Evolutionary conservation across 2,329 filamentous ascomycete genomes (phyloP).

Genomic region (Calycina herbarum): DNA sequence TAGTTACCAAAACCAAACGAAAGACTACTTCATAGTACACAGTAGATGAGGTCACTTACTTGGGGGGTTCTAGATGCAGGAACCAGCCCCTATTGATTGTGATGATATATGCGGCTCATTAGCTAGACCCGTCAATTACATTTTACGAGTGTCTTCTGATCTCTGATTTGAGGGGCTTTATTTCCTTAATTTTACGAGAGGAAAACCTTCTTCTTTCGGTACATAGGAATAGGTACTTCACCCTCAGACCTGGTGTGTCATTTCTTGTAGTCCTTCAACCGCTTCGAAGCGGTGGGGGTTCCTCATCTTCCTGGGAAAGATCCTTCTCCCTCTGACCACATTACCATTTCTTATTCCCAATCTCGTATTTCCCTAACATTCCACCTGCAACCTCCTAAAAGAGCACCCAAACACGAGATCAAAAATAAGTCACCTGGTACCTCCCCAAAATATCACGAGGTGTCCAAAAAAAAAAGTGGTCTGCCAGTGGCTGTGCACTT

Average conservation of each 20-base stretch:
- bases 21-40: background rate
- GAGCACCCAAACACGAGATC: background rate
- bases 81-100: background rate
- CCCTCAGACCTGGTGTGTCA: too few relatives aligned
- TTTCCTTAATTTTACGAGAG: background rate
- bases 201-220: background rate
- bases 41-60: background rate
- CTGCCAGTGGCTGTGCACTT: background rate
- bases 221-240: too few relatives aligned
- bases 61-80: background rate
- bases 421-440: background rate
- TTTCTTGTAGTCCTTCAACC: conserved; percentile 1
- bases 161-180: background rate
- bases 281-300: background rate
- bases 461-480: background rate
- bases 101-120: conserved; percentile 1
- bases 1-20: background rate
- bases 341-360: conserved; percentile 1
- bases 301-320: background rate
- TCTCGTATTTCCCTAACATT: background rate
- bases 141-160: background rate
- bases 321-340: background rate
- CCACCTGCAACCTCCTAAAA: background rate
- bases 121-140: background rate
- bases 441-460: background rate